Evolutionary conservation across 768 basidiomycete genomes (phyloP), one percentile per base, ranked within the genome.

Genomic region (Suillus alpinus): DNA sequence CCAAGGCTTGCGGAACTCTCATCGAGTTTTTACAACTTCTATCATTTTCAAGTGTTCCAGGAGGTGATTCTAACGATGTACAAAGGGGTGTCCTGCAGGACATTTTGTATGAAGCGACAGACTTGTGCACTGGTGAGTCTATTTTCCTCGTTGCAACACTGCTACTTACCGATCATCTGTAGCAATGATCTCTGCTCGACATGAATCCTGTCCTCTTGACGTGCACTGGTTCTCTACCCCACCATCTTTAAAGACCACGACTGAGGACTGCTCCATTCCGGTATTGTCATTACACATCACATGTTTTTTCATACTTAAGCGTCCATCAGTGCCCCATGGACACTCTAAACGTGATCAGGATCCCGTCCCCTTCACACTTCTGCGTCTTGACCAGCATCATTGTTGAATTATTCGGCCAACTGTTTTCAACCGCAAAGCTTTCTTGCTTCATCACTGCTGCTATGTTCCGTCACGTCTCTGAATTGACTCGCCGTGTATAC

Each of bases 391-490:
- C 84, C 50, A 76, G 77, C 37, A 71, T 81, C 37, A 67, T 84
- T 26, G 67, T 82, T 20, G 78, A 83, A 40, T 68, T 84, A 14
- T 64, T 83, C 26, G 71, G 77, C 34, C 76, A 74, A 55, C 69
- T 79, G 2, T 60, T 87, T 50, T 73, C 70, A 44, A 78, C 80
- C 3, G 67, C 80, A 1, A 69, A 82, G 13, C 75, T 77, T 46
- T 79, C 76, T 13, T 78, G 80, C 37, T 81, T 80, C 74, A 82
- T 85, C 55, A 74, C 86, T 9, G 67, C 71, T 16, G 84, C 88
- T 65, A 65, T 85, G 46, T 65, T 77, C 50, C 81, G 79, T 37
- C 75, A 72, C 36, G 69, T 78, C 12, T 71, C 77, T 14, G 78
- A 79, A 39, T 68, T 79, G 16, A 66, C 78, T 32, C 69, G 76